These are phyloP conservation scores for Jaltomata sinuosa DNA, from an alignment of 257 asterid genomes.

Conservation along the genomic window DNA sequence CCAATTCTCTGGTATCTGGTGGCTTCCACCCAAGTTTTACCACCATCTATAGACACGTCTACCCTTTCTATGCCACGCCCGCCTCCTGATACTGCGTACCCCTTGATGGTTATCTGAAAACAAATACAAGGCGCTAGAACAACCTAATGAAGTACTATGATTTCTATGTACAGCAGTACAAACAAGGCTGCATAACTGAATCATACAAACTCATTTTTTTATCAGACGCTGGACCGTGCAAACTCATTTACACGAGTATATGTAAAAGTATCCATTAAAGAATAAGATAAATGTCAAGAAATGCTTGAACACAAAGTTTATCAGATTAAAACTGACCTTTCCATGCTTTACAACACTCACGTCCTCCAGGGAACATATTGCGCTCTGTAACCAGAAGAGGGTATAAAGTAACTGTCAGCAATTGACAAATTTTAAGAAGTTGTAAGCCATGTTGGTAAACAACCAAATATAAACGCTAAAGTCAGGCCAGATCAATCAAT, in stretches of 20 bases:
- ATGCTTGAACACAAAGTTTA: not conserved
- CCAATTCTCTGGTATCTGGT: constrained; percentile 63
- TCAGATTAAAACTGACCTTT: constrained; percentile 48
- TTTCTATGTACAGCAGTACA: not conserved
- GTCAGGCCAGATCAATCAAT: not conserved
- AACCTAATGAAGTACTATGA: not conserved
- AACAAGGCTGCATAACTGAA: not conserved
- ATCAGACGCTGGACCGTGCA: not conserved
- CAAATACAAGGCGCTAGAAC: not conserved
- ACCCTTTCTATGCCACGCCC: constrained; percentile 97
- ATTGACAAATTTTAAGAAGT: not conserved
- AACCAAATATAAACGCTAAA: not conserved
- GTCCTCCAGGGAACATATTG: constrained; percentile 88
- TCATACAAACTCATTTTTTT: not conserved
- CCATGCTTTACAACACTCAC: constrained; percentile 49
- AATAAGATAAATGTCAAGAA: not conserved
- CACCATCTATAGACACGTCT: constrained; percentile 78
- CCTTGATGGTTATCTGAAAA: constrained; percentile 67
- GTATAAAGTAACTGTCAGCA: not conserved
- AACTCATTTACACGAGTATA: not conserved
- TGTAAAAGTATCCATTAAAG: not conserved
- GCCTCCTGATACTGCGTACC: constrained; percentile 95
- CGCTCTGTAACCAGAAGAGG: constrained; percentile 61
- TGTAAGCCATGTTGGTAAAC: not conserved
- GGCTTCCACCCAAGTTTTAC: constrained; percentile 92